These are phyloP conservation scores for Suillus weaverae DNA, from an alignment of 768 basidiomycete genomes.

Conservation along the genomic window DNA sequence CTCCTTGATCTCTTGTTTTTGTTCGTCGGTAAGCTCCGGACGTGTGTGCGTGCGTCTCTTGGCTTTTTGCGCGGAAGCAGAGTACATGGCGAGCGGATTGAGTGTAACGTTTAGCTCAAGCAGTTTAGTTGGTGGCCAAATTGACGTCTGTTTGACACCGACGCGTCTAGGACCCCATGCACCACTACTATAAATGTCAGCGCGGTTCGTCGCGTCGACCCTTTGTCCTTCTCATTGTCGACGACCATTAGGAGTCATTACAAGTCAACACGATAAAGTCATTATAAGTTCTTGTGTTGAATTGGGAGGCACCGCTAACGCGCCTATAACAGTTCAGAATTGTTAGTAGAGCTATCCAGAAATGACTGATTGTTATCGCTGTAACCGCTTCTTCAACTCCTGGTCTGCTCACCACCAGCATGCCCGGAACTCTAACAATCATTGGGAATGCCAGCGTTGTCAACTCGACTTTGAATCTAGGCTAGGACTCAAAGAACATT, in stretches of 20 bases:
- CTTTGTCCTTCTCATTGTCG: neutral
- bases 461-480: constrained; percentile 43
- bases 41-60: constrained; percentile 73
- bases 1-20: constrained; percentile 96
- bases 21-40: constrained; percentile 84
- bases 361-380: constrained; percentile 41
- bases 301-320: neutral
- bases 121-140: neutral
- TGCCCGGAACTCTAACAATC: constrained; percentile 33
- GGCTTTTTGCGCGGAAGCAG: constrained; percentile 67
- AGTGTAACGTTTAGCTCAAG: neutral
- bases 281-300: neutral
- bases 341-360: constrained; percentile 9
- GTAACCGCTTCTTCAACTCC: constrained; percentile 37
- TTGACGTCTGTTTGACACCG: constrained; percentile 14
- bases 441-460: constrained; percentile 50
- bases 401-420: constrained; percentile 37
- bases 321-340: neutral
- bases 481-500: constrained; percentile 49
- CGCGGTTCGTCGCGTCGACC: neutral
- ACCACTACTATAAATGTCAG: neutral
- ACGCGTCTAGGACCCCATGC: constrained; percentile 33
- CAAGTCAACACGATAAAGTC: neutral
- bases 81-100: constrained; percentile 43
- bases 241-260: neutral